A percentile compares a stretch with the other conserved stretches of the same genome.
Conservation (phyloP, 176 grass and related monocot genomes). For the Eremochloa ophiuroides region DNA sequence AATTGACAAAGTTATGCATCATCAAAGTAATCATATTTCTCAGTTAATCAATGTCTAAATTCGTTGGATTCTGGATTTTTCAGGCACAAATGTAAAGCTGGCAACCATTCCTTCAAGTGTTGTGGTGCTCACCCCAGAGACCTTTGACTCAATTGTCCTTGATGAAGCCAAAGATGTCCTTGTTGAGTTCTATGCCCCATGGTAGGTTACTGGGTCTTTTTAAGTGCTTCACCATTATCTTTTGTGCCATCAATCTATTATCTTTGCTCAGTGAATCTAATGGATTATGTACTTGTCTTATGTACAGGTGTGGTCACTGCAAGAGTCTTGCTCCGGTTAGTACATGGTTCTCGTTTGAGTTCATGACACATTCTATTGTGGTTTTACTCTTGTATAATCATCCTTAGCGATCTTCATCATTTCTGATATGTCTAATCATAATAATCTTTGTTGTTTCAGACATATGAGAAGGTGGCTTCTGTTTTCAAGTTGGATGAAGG, state of each 20-base stretch:
- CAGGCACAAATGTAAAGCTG: constrained; percentile 78
- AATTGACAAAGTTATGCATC: not conserved
- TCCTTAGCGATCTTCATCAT: not conserved
- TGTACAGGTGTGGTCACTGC: constrained; percentile 84
- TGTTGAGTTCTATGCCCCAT: constrained; percentile 96
- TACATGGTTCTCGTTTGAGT: constrained; percentile 20
- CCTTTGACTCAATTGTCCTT: constrained; percentile 65
- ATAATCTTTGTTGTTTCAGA: constrained; percentile 42
- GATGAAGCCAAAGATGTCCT: constrained; percentile 82
- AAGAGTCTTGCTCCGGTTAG: constrained; percentile 91
- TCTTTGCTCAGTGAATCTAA: not conserved
- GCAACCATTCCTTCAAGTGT: constrained; percentile 64
- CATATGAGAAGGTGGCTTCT: constrained; percentile 72
- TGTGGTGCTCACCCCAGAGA: constrained; percentile 56
- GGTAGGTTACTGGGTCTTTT: constrained; percentile 40
- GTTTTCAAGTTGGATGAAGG: constrained; percentile 70
- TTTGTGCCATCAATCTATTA: constrained; percentile 4
- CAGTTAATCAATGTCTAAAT: not conserved
- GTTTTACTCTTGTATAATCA: not conserved
- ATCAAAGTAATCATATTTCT: not conserved
- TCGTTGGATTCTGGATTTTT: not conserved
- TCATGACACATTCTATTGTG: not conserved
- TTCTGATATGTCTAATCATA: constrained; percentile 5
- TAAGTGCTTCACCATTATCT: not conserved
- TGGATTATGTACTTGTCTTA: not conserved